Evolutionary conservation across 208 protist species (phyloP), one percentile per base, ranked within the genome.

Genomic region (Trypanosomatidae sp.): DNA sequence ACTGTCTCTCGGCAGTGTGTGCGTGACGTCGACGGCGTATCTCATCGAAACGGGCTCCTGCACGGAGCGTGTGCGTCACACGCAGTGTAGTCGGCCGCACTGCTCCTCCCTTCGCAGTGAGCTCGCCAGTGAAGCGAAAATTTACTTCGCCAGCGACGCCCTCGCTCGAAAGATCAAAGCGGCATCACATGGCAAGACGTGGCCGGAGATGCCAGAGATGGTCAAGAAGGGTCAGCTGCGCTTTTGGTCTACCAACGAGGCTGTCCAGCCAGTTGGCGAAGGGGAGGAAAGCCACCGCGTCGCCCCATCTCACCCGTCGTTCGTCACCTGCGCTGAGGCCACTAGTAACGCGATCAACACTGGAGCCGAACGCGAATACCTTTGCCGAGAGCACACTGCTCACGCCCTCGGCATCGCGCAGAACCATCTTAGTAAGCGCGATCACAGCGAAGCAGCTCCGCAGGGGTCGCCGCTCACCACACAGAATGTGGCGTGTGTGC

Each of bases 341-440:
- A 87, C 83, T 13, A 70, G 86, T 28, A 88, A 89, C 71, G 66
- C 77, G 0, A 85, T 91, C 46, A 79, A 77, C 66, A 43, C 76
- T n/a, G 87, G 87, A 13, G 87, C 84, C 2, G 74, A 87, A 66
- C 78, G 78, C 3, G 87, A 91, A 67, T 91, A 77, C 69, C 58
- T 91, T 2, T 91, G 87, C 73, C 87, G 87, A 28, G 87, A 91
- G 76, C 79, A 87, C 73, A 86, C 84, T 59, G 74, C 76, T 49
- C 28, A 77, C 44, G 60, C 83, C 15, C 73, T 89, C 44, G 79
- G 76, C 36, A 22, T 79, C 3, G 64, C 67, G 36, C 68, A 49
- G 44, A 62, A 46, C 22, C 47, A 58, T 52, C 55, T 25, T 3
- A 15, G 28, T 0, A 66, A 44, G 2, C 58, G 41, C 25, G 41